Conservation (phyloP, 768 basidiomycete species). For the Trametes meyenii region DNA sequence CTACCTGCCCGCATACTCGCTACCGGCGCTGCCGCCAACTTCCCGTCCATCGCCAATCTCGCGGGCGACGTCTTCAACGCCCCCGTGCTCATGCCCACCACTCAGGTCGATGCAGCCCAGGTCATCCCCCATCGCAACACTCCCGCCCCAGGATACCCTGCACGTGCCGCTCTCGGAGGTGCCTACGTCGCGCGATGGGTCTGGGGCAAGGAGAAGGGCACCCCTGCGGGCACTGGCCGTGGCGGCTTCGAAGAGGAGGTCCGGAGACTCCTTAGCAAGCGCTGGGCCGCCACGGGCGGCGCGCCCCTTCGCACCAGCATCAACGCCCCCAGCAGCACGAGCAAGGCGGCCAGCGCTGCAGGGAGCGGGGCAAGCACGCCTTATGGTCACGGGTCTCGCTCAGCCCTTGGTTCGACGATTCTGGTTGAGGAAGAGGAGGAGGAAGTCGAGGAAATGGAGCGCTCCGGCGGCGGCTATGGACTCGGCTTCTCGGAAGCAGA, state of each 20-base stretch:
- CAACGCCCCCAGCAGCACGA: constrained; percentile 38
- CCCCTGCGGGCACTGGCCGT: constrained; percentile 43
- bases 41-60: constrained; percentile 79
- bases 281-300: constrained; percentile 72
- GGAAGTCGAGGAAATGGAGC: constrained; percentile 62
- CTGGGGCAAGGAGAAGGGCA: constrained; percentile 67
- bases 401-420: constrained; percentile 55
- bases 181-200: constrained; percentile 87
- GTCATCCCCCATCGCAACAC: constrained; percentile 72
- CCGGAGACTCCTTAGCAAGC: constrained; percentile 65
- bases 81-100: constrained; percentile 71
- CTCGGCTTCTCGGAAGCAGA: constrained; percentile 46
- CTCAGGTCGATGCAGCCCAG: constrained; percentile 80
- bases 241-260: constrained; percentile 83
- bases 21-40: constrained; percentile 82
- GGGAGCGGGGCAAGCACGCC: constrained; percentile 74
- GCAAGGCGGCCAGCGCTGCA: constrained; percentile 48
- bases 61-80: constrained; percentile 85
- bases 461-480: constrained; percentile 39
- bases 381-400: constrained; percentile 51
- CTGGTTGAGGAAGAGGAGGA: constrained; percentile 80
- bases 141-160: constrained; percentile 68
- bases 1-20: constrained; percentile 70
- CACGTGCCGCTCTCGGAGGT: constrained; percentile 69
- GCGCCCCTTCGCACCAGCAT: constrained; percentile 61